Base-by-base conservation (phyloP, 2,329 filamentous ascomycete genomes). In the Colletotrichum spaethianum region DNA sequence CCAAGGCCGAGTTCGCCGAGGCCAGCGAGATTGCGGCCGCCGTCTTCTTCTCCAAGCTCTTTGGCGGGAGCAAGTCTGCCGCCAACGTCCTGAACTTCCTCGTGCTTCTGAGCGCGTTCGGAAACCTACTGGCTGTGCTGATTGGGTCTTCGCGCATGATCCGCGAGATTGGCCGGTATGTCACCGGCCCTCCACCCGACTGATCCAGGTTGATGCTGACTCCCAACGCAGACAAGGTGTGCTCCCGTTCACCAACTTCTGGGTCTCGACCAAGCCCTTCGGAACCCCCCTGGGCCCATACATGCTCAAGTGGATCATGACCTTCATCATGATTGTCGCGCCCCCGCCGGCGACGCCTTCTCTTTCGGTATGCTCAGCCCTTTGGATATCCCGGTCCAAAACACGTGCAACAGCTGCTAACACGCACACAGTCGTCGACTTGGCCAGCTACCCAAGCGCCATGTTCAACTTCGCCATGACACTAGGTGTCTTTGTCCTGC, bases 301-400 rank as follows among this genome's bases (percentile, higher is more conserved):
- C 72, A 63, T 86, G 2, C 74, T 92, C 4, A 89, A 90, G 76
- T 92, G 88, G 87, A 75, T 75, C 0, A 78, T 90, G 69, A 92
- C 90, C 0, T 77, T 89, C 2, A 75, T 92, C 55, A 90, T 92
- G 87, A 91, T 92, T 44, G 76, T 89, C 0, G 89, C 87, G 0
- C 86, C 89, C 89, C 90, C 0, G 88, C 89, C 0, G 90, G 91
- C 1, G 90, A 92, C 76, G 91, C 90, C 0, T 93, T 92, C 78
- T 87, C 88, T 70, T 92, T 92, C 75, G 82, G 86, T 87, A 76
- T n/a, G 80, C 75, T 1, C 57, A 56, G 23, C 82, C 84, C 78
- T 79, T 79, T 3, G 1, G 2, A 11, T 61, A 5, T 6, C 20
- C 28, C 26, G 2, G 12, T 26, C 20, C 28, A 18, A 16, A 2